These are phyloP conservation scores for Tillandsia leiboldiana DNA, from an alignment of 176 grass and related monocot genomes.

Conservation along the genomic window DNA sequence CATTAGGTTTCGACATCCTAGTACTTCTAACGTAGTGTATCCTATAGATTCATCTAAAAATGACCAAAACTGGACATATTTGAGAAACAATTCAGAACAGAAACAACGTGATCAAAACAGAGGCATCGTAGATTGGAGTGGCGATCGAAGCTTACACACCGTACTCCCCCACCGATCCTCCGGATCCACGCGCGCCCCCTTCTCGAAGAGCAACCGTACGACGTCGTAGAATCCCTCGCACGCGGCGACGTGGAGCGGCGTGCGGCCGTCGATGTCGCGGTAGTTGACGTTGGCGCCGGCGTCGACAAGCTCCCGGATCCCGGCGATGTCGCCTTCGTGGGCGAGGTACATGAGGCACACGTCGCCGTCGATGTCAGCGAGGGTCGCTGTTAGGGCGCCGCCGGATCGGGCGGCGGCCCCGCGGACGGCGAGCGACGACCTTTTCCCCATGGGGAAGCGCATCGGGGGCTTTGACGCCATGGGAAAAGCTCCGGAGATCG, in stretches of 20 bases:
- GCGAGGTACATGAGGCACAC: constrained; percentile 89
- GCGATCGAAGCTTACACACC: constrained; percentile 28
- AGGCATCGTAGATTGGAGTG: not conserved
- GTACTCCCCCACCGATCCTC: constrained; percentile 89
- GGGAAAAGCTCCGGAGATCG: not conserved
- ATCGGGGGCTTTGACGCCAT: constrained; percentile 35
- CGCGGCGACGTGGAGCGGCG: constrained; percentile 78
- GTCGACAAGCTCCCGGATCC: constrained; percentile 64
- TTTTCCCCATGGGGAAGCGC: constrained; percentile 59
- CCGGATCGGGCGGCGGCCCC: not conserved
- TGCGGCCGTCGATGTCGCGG: constrained; percentile 75
- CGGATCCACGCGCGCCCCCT: constrained; percentile 43
- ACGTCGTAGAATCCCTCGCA: constrained; percentile 68
- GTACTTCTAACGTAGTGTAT: not conserved
- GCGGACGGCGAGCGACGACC: constrained; percentile 75
- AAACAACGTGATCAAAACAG: not conserved
- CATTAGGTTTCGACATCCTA: too few species aligned
- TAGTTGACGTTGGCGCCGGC: constrained; percentile 64
- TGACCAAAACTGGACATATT: too few species aligned
- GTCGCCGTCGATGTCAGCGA: constrained; percentile 24
- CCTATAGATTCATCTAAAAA: not conserved
- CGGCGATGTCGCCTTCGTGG: constrained; percentile 52
- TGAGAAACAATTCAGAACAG: not conserved
- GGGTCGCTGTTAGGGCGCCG: not conserved
- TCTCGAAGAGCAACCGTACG: constrained; percentile 45